Conservation (phyloP, 2,329 filamentous ascomycete species). For the Annulohypoxylon truncatum region DNA sequence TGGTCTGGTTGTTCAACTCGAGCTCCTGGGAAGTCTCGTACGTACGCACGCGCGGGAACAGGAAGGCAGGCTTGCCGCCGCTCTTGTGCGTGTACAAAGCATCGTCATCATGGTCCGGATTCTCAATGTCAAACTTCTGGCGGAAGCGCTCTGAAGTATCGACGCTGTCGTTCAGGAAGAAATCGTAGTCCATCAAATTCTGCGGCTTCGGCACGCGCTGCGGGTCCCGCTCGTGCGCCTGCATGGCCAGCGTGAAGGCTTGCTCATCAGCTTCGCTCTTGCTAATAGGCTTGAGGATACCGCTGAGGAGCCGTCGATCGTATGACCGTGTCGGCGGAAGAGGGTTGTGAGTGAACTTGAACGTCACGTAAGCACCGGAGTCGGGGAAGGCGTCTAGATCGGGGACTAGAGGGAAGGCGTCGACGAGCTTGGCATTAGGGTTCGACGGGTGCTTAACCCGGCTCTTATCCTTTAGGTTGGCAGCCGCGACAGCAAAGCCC, state of each 20-base stretch:
- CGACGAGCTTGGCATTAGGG: conserved; percentile 67
- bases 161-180: conserved; percentile 67
- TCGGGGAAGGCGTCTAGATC: conserved; percentile 77
- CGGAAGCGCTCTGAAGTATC: conserved; percentile 66
- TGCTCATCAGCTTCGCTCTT: conserved; percentile 65
- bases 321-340: conserved; percentile 65
- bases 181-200: conserved; percentile 73
- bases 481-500: conserved; percentile 66
- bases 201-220: conserved; percentile 65
- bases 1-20: conserved; percentile 66
- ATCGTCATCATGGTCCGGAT: conserved; percentile 65
- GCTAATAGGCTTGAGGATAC: conserved; percentile 71
- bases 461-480: conserved; percentile 64
- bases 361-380: conserved; percentile 74
- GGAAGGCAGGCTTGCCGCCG: conserved; percentile 63
- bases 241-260: conserved; percentile 61
- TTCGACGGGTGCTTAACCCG: conserved; percentile 69
- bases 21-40: conserved; percentile 73
- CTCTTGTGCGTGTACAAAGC: conserved; percentile 65
- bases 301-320: conserved; percentile 70
- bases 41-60: conserved; percentile 70
- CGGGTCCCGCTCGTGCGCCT: conserved; percentile 68
- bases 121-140: conserved; percentile 68
- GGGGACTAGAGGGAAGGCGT: conserved; percentile 71
- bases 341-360: conserved; percentile 76